Evolutionary conservation across 2,329 filamentous ascomycete species (phyloP), one percentile per base, ranked within the genome.

Genomic region (Colletotrichum tropicale): DNA sequence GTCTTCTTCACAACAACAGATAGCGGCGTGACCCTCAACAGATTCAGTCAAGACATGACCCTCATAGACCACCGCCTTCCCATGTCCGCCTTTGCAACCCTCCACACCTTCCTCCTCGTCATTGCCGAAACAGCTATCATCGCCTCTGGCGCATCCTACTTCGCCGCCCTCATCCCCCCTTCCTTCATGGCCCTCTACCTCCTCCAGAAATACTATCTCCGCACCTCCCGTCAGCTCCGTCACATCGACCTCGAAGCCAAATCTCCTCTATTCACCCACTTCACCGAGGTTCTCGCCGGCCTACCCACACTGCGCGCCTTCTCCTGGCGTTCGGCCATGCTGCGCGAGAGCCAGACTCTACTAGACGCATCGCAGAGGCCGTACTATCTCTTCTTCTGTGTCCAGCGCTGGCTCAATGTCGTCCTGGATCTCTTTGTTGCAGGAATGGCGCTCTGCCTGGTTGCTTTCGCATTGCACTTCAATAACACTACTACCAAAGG

Each of bases 211-310:
- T 86, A 88, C 76, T 91, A 91, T 75, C 84, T 91, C n/a, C 84
- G 87, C 8, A 91, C 89, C 2, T 91, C 89, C 0, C 88, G 89
- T 6, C 89, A 91, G 71, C 80, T 91, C 8, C 86, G 90, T 66
- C 85, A 89, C 32, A 81, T 91, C 9, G 90, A 91, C 78, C 83
- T 91, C 1, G 89, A 91, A 78, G 82, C 85, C 28, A 87, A 88
- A 73, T 84, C 85, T 1, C 87, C 88, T 1, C 82, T 91, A 1
- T 89, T 88, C 77, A 87, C 88, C 1, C 87, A 90, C 56, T 90
- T 90, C 76, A 82, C 84, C 5, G 89, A 91, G 76, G 87, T 86
- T 1, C 79, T 89, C 0, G 81, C 83, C 6, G 89, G 89, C 0
- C 75, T 91, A 0, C 78, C 83, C 0, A 90, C 87, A 1, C 86